Base-by-base conservation (phyloP, 768 basidiomycete species). In the Suillus occidentalis region DNA sequence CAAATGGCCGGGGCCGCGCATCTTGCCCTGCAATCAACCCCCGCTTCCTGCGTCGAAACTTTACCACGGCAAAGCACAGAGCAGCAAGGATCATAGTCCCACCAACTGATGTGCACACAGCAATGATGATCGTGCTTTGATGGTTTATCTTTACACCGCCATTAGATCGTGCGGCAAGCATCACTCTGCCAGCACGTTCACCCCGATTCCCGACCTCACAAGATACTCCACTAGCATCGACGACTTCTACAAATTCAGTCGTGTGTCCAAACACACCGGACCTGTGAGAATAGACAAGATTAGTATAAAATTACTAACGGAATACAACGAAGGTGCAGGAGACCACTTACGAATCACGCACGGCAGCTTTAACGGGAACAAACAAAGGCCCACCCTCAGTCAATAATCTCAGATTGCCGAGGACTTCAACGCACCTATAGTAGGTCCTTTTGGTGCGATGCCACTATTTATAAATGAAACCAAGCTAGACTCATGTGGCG, bases 381-480 rank as follows among this genome's bases (percentile, higher is more conserved):
- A 62, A 63, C 63, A 62, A 13, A 63, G 47, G 31, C n/a, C 25
- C 60, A 56, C 58, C 25, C 40, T 59, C 25, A 59, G 40, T 22
- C 28, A 42, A 59, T 25, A 8, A 31, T 20, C 53, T 28, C 40
- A 42, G 45, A 62, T 49, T 39, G 61, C 60, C 50, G 59, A 36
- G 36, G 56, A 50, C 50, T 72, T 80, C 69, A 61, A 83, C 85
- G 80, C 61, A 86, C 73, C 56, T 47, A 49, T 18, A 9, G 43
- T 49, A 61, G 59, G 61, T 58, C 7, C 69, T 67, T n/a, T 67
- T 66, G 5, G 82, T 79, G 56, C 73, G 25, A 31, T 70, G 6
- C 79, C 81, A 7, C 80, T 75, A 65, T 83, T 79, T 58, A 82
- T 82, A 65, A 73, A 83, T 0, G 81, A 81, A 62, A 82, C 80